Base-by-base conservation (phyloP, 495 filamentous ascomycete species). In the Rostrohypoxylon terebratum region DNA sequence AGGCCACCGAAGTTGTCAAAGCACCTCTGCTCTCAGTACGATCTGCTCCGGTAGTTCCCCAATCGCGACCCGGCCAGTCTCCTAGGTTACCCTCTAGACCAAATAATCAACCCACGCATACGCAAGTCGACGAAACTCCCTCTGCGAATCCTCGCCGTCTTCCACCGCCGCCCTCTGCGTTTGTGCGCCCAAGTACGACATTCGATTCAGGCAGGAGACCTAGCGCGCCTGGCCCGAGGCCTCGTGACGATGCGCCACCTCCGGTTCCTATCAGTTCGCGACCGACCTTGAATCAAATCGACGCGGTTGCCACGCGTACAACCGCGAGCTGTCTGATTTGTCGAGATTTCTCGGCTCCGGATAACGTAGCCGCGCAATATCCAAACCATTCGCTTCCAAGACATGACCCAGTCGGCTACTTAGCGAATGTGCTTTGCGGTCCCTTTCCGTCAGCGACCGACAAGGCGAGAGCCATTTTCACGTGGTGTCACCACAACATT, bases 401-500 rank as follows among this genome's bases (percentile, higher is more conserved):
- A 1, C 80, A 84, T 1, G 90, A 94, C 76, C 77, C 81, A n/a
- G 78, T 86, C 11, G 84, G 81, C 14, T 91, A 90, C 84, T 87
- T 99, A 13, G 93, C 94, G 0, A 81, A 86, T 42, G 88, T 91
- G 59, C 87, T 98, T 23, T 95, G 93, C 54, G 78, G 84, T 7
- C 93, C 93, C 1, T 98, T 98, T 77, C 80, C 88, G 5, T 96
- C 92, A 1, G 71, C 79, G 0, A 97, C 94, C 2, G 96, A 98
- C 78, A 97, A 97, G 80, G 94, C 96, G 10, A 88, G 96, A 14
- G 91, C 86, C 8, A 91, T 99, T 65, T 99, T 99, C 79, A 92
- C 93, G 7, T 99, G 94, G 96, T 86, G 93, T 51, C 96, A 98
- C 79, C 91, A 99, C 79, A 98, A 98, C 75, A 89, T 99, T 66